Evolutionary conservation across 2,329 filamentous ascomycete genomes (phyloP), one percentile per base, ranked within the genome.

Genomic region (Gnomoniopsis sp.): DNA sequence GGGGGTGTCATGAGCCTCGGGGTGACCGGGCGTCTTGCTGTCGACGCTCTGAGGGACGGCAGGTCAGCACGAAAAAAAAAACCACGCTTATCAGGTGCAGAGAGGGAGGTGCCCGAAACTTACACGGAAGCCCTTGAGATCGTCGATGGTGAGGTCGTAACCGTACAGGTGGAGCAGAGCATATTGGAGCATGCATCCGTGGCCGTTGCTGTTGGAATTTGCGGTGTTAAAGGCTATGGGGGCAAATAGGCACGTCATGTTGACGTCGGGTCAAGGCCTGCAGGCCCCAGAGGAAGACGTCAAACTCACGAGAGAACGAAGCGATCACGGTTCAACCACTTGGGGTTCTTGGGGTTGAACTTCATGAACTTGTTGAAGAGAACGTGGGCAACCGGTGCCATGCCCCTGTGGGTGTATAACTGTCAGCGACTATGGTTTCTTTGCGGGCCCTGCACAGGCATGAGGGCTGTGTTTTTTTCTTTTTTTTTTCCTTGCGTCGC

Each of bases 161-260:
- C 95, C 95, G 78, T 93, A 96, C 58, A 99, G 84, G 83, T 99
- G 95, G 71, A 99, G 89, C 68, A 99, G 86, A 71, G 93, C 90
- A 88, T 99, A 99, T 77, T 97, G 95, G 62, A 99, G 91, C 93
- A 99, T 96, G 86, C 95, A 99, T 70, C 89, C 95, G 81, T 99
- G 95, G 69, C 95, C 95, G 83, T 99, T 99, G 63, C 53, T 47
- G 49, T 11, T 3, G 34, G 36, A 34, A 30, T 51, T 41, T 26
- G 33, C 11, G 38, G 26, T 15, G 59, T 61, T 38, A 59, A 52
- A 47, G 15, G 6, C 6, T 12, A n/a, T n/a, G n/a, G 26, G 26
- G 26, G 4, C 26, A 30, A 8, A 8, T 8, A 30, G 23, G 38
- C 38, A 58, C 57, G 49, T 53, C 53, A 59, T 44, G 3, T 57